A percentile compares a stretch with the other conserved stretches of the same genome.
phyloP scores from a whole-genome alignment of 2,329 filamentous ascomycete species.

The Biscogniauxia mediterranea region DNA sequence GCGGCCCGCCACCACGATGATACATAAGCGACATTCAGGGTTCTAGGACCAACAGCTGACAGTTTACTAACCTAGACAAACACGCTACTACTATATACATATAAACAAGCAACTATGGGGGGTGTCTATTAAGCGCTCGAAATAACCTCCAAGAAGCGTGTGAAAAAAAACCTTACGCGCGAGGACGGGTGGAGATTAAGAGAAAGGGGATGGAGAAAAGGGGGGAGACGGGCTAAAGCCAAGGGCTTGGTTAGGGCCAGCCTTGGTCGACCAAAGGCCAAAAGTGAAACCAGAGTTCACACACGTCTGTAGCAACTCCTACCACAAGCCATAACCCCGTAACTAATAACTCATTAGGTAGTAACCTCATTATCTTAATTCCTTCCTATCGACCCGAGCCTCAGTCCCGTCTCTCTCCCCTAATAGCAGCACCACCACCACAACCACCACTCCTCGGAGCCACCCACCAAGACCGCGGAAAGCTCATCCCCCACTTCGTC shows the following conservation, averaged over 20 bases:
- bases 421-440: background rate
- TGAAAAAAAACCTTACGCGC: background rate
- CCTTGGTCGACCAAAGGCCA: background rate
- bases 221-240: no score
- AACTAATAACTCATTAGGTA: background rate
- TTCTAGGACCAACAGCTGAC: no score
- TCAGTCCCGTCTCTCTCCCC: background rate
- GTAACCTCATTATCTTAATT: no score
- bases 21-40: no score
- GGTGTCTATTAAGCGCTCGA: background rate
- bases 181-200: background rate
- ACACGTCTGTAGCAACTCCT: background rate
- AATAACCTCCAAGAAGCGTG: background rate
- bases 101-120: background rate
- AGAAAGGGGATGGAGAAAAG: background rate
- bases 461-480: slow-evolving; percentile 37
- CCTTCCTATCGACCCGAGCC: background rate
- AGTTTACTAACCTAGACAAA: no score
- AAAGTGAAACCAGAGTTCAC: background rate
- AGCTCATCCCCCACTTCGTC: slow-evolving; percentile 39
- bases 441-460: slow-evolving; percentile 1
- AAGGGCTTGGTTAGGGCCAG: background rate
- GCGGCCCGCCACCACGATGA: no score
- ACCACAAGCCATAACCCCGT: background rate
- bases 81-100: background rate